These are phyloP conservation scores for Paramecium pentaurelia DNA, from an alignment of 73 alveolate species.

Conservation along the genomic window DNA sequence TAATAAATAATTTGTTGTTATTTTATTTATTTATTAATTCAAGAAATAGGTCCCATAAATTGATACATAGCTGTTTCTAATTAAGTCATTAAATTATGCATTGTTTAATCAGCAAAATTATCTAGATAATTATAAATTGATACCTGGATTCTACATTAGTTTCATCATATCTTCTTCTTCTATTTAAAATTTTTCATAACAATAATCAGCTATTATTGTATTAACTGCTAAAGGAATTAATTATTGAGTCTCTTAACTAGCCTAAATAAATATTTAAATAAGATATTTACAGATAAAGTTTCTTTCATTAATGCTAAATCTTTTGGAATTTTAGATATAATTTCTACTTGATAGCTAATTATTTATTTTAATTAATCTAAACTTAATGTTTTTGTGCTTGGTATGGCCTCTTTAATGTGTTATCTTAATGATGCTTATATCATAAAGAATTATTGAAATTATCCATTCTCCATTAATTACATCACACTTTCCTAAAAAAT, in stretches of 20 bases:
- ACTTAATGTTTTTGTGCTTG: neutral
- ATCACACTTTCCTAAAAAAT: neutral
- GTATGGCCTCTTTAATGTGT: neutral
- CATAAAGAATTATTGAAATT: neutral
- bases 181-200: neutral
- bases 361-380: neutral
- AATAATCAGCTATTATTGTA: neutral
- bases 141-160: neutral
- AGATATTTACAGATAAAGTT: neutral
- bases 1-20: neutral
- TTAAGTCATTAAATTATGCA: neutral
- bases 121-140: neutral
- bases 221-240: neutral
- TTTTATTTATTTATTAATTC: neutral
- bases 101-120: neutral
- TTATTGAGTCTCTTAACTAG: neutral
- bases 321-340: neutral
- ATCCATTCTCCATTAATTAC: neutral
- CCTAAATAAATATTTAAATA: neutral
- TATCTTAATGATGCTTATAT: neutral
- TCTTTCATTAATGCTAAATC: neutral
- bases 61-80: neutral
- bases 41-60: neutral
- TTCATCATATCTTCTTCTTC: slow-evolving; percentile 26
- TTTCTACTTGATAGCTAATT: neutral